Evolutionary conservation across 2,329 filamentous ascomycete genomes (phyloP), one percentile per base, ranked within the genome.

Genomic region (Xylariaceae sp.): DNA sequence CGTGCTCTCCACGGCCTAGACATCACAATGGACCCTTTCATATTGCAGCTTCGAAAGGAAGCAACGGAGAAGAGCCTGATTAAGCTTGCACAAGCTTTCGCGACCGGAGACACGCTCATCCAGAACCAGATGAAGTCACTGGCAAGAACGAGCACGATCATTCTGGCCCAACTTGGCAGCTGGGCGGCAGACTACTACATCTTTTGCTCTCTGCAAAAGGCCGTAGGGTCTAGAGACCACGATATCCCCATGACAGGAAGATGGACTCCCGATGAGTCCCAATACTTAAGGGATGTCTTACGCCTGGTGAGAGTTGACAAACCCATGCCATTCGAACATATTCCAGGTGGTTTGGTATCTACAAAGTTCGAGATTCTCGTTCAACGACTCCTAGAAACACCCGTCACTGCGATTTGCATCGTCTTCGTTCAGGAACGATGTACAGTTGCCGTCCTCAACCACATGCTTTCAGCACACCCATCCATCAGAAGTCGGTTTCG

Each of bases 151-250:
- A 74, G 78, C 12, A 43, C 56, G 1, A 74, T 76, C 13, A 74
- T 91, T 1, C 73, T 73, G 18, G 59, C 64, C 3, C 78, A 87
- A 42, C 74, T 91, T 4, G 89, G 89, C 0, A 58, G 73, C 1
- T 92, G 87, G 86, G 86, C 86, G 1, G 79, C 80, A 0, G 84
- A 91, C 45, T 79, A 78, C 45, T 91, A 85, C 63, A 79, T 91
- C 19, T 69, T 69, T 47, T 72, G 72, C 36, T 76, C 78, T 3
- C 70, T 83, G 10, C 66, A 56, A 1, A 60, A 64, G 49, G 42
- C 69, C 73, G 47, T 47, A 60, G 59, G 41, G 41, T 63, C 50
- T 51, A 57, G 46, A 6, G 56, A 60, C 18, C 55, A 59, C 11
- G 62, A 70, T 51, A 53, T 64, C 12, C 50, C 31, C 0, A 60